phyloP scores from a whole-genome alignment of 805 yeast genomes.

The Candida orba region DNA sequence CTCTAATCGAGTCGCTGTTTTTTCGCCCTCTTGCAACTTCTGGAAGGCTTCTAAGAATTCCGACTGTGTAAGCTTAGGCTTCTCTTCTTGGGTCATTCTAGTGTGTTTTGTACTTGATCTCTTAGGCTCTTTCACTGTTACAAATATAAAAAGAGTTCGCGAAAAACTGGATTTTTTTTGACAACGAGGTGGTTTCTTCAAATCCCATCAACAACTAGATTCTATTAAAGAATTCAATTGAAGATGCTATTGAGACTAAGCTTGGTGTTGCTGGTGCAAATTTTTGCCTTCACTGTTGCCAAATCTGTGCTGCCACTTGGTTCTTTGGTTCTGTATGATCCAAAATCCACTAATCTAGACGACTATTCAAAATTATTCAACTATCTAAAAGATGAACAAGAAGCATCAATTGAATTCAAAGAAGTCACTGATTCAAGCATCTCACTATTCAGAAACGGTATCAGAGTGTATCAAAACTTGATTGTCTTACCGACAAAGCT shows the following conservation, averaged over 20 bases:
- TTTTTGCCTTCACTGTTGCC: slow-evolving; percentile 4
- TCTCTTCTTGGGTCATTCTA: slow-evolving; percentile 10
- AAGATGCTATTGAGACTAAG: slow-evolving; percentile 3
- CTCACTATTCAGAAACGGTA: slow-evolving; percentile 34
- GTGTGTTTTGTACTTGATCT: not conserved
- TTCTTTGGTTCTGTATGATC: slow-evolving; percentile 17
- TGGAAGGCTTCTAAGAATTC: slow-evolving; percentile 51
- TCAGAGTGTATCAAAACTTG: slow-evolving; percentile 45
- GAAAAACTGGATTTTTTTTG: not conserved
- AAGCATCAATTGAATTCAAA: slow-evolving; percentile 26
- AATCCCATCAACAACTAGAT: not conserved
- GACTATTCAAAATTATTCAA: slow-evolving; percentile 10
- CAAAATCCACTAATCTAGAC: slow-evolving; percentile 19
- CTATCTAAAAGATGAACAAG: slow-evolving; percentile 20
- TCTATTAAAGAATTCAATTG: not conserved
- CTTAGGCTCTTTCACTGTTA: too few relatives aligned
- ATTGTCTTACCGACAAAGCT: slow-evolving; percentile 53
- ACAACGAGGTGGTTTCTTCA: not conserved
- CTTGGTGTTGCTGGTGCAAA: slow-evolving; percentile 4
- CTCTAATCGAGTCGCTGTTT: slow-evolving; percentile 55
- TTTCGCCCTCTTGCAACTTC: slow-evolving; percentile 61
- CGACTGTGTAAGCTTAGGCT: slow-evolving; percentile 1
- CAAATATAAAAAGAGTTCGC: not conserved
- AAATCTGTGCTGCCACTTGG: slow-evolving; percentile 9
- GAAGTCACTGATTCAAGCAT: slow-evolving; percentile 21